These are phyloP conservation scores for Magnusiomyces suaveolens DNA, from an alignment of 1,139 yeast genomes.

Conservation along the genomic window DNA sequence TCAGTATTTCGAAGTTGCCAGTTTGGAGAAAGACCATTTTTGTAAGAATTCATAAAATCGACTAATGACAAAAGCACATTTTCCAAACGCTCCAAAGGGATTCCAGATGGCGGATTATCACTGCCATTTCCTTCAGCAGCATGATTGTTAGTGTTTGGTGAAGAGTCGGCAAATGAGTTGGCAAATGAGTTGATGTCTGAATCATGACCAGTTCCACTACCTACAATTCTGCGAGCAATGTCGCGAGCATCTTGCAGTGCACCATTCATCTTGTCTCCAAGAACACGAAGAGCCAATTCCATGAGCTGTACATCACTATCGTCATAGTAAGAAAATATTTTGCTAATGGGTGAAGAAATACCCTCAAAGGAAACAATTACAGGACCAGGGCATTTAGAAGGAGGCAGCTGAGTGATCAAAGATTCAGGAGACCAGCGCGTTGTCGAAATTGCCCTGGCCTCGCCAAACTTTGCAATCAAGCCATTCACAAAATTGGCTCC, in stretches of 20 bases:
- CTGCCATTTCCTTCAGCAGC: background rate
- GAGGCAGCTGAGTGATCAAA: slow-evolving; percentile 80
- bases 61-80: slow-evolving; percentile 54
- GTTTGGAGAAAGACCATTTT: slow-evolving; percentile 48
- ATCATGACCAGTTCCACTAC: slow-evolving; percentile 17
- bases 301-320: slow-evolving; percentile 88
- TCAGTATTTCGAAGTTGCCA: slow-evolving; percentile 66
- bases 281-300: slow-evolving; percentile 82
- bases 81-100: slow-evolving; percentile 45
- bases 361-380: slow-evolving; percentile 68
- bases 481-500: slow-evolving; percentile 81
- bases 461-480: slow-evolving; percentile 71
- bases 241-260: slow-evolving; percentile 81
- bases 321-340: slow-evolving; percentile 73
- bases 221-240: slow-evolving; percentile 70
- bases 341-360: slow-evolving; percentile 36
- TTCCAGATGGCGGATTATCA: slow-evolving; percentile 5
- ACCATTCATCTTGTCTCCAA: slow-evolving; percentile 88
- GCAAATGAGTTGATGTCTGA: slow-evolving; percentile 4
- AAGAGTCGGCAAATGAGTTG: background rate
- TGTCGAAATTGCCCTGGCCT: slow-evolving; percentile 69
- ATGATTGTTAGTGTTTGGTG: background rate
- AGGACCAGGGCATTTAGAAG: slow-evolving; percentile 76
- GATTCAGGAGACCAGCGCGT: slow-evolving; percentile 92
- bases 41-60: slow-evolving; percentile 50